Evolutionary conservation across 139 green algal genomes (phyloP).

Genomic region (Chlorella sorokiniana): DNA sequence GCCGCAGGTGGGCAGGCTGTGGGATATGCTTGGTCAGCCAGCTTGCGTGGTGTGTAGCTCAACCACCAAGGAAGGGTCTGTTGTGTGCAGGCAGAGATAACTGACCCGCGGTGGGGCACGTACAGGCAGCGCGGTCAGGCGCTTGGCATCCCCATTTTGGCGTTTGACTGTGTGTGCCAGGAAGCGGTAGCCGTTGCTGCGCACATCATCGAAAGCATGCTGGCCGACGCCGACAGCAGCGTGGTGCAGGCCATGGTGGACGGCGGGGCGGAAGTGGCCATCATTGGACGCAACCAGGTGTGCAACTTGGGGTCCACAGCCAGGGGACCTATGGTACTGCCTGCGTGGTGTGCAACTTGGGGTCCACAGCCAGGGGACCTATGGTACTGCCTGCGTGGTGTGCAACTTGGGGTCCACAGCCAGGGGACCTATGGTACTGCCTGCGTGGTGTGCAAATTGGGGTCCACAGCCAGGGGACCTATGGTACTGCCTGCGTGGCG

Average conservation of each 20-base stretch:
- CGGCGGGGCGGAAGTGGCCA: conserved; percentile 58
- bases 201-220: conserved; percentile 44
- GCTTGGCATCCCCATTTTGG: conserved; percentile 51
- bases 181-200: conserved; percentile 47
- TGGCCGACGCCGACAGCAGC: conserved; percentile 26
- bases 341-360: background rate
- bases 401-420: too few species aligned
- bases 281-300: conserved; percentile 67
- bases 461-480: too few species aligned
- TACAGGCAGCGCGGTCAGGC: conserved; percentile 39
- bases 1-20: background rate
- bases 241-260: conserved; percentile 51
- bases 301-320: background rate
- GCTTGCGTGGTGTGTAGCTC: too few species aligned
- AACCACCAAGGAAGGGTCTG: too few species aligned
- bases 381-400: too few species aligned
- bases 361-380: too few species aligned
- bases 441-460: too few species aligned
- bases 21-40: too few species aligned
- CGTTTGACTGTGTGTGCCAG: conserved; percentile 33
- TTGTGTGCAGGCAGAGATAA: conserved; percentile 1
- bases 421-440: too few species aligned
- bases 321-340: background rate
- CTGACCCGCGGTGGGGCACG: conserved; percentile 46
- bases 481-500: too few species aligned